Evolutionary conservation across 805 yeast genomes (phyloP), one percentile per base, ranked within the genome.

Genomic region (Candida tibetensis): DNA sequence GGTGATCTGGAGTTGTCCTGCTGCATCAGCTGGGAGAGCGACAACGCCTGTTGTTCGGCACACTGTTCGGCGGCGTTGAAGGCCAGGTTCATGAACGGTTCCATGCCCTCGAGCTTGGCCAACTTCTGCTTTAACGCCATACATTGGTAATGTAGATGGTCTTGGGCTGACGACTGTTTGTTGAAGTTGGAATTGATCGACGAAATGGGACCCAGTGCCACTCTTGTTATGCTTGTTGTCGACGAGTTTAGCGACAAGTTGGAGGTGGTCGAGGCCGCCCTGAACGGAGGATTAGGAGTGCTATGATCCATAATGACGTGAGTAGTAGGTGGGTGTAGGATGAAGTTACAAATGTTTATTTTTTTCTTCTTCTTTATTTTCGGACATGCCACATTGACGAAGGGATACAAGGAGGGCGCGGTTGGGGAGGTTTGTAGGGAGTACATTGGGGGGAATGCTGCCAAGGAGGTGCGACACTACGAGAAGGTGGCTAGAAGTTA

Each of bases 61-160:
- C 79, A 64, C 23, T 74, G 76, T 53, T 84, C 90, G 5, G 89
- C 85, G 10, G 80, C 69, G 9, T 75, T 66, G 55, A 74, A 75
- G 2, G 91, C 90, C 26, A 78, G 64, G 37, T 74, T 73, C 41
- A 85, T 55, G 57, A 79, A 84, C 28, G 89, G 83, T 26, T 72
- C 74, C 72, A 88, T 71, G 14, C 82, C 89, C 0, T 84, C 79
- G 16, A 85, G 72, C 28, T 66, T 62, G 37, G 74, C 77, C 25
- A 88, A 60, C 42, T 82, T 62, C 40, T 63, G 69, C 52, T 78
- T 73, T 39, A 86, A 66, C 19, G 66, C 68, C 17, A 71, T 58
- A 55, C 93, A 80, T 27, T 85, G 74, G 57, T 81, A 81, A 56
- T 77, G 85, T 17, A 87, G 62, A 23, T 90, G 87, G 42, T 82